A percentile compares a stretch with the other conserved stretches of the same genome.
Evolutionary conservation across 1,139 yeast genomes (phyloP).

Genomic region (Zygosaccharomyces sapae): DNA sequence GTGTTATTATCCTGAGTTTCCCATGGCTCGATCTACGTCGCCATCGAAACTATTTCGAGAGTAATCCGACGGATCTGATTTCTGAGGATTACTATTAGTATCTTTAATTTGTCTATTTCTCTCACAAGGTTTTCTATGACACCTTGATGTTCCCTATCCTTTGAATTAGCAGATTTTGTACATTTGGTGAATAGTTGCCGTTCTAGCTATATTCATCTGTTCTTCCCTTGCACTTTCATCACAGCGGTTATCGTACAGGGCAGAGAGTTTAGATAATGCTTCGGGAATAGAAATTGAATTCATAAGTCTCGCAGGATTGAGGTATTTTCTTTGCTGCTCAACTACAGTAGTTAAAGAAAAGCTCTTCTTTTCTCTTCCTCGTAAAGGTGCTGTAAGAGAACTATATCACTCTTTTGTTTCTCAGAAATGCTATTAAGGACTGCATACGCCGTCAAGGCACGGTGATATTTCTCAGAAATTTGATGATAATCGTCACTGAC

Average conservation of each 20-base stretch:
- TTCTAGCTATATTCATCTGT: neutral
- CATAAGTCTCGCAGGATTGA: neutral
- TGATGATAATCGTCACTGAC: neutral
- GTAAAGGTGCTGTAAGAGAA: slow-evolving; percentile 4
- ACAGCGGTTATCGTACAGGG: neutral
- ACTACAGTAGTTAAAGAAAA: slow-evolving; percentile 4
- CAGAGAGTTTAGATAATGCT: neutral
- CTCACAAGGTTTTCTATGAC: slow-evolving; percentile 1
- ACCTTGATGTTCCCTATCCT: slow-evolving; percentile 2
- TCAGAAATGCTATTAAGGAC: slow-evolving; percentile 3
- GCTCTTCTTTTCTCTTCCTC: slow-evolving; percentile 12
- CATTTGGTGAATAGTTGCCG: slow-evolving; percentile 5
- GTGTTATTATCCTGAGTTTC: neutral
- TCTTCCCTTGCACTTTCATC: slow-evolving; percentile 3
- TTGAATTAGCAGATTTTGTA: slow-evolving; percentile 4
- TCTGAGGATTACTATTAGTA: neutral
- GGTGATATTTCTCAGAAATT: slow-evolving; percentile 1
- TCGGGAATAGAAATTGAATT: neutral
- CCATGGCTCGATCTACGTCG: neutral
- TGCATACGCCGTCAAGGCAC: slow-evolving; percentile 3
- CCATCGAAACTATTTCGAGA: neutral
- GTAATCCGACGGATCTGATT: neutral
- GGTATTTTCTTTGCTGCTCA: slow-evolving; percentile 2
- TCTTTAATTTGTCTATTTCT: slow-evolving; percentile 1
- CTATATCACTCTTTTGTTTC: slow-evolving; percentile 8